Conservation (phyloP, 768 basidiomycete species). For the Termitomyces sp. region DNA sequence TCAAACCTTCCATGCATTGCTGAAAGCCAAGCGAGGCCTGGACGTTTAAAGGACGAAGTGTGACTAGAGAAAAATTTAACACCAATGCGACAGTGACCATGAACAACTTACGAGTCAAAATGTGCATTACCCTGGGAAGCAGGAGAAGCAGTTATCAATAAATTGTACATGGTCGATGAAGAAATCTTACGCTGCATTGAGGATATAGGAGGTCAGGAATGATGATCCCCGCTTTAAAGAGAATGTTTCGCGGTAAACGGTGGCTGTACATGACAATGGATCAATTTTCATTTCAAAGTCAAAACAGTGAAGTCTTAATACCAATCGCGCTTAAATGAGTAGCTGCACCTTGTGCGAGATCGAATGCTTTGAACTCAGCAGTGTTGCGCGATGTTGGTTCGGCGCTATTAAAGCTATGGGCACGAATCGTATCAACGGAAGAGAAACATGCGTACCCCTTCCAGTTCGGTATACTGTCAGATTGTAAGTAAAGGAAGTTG, state of each 20-base stretch:
- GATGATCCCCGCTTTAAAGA: conserved; percentile 58
- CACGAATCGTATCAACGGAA: background rate
- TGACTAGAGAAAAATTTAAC: conserved; percentile 41
- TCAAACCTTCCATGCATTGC: conserved; percentile 59
- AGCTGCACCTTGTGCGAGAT: conserved; percentile 72
- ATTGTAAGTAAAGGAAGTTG: conserved; percentile 5
- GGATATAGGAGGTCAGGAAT: conserved; percentile 65
- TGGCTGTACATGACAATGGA: conserved; percentile 34
- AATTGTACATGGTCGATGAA: conserved; percentile 1
- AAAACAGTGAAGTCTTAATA: conserved; percentile 17
- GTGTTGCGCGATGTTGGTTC: conserved; percentile 44
- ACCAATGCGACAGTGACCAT: conserved; percentile 2
- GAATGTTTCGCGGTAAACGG: conserved; percentile 56
- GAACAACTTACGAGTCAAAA: conserved; percentile 55
- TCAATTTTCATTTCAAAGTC: background rate
- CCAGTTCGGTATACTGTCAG: conserved; percentile 66
- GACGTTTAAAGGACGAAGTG: conserved; percentile 64
- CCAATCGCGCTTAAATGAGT: conserved; percentile 65
- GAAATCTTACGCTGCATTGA: conserved; percentile 62
- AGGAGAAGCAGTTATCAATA: conserved; percentile 11
- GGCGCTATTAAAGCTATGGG: conserved; percentile 25
- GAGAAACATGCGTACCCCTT: conserved; percentile 44
- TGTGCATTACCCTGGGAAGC: conserved; percentile 66
- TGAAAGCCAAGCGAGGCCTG: conserved; percentile 66
- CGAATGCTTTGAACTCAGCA: conserved; percentile 64